Conservation (phyloP, 768 basidiomycete genomes). For the Goffeauzyma gilvescens region DNA sequence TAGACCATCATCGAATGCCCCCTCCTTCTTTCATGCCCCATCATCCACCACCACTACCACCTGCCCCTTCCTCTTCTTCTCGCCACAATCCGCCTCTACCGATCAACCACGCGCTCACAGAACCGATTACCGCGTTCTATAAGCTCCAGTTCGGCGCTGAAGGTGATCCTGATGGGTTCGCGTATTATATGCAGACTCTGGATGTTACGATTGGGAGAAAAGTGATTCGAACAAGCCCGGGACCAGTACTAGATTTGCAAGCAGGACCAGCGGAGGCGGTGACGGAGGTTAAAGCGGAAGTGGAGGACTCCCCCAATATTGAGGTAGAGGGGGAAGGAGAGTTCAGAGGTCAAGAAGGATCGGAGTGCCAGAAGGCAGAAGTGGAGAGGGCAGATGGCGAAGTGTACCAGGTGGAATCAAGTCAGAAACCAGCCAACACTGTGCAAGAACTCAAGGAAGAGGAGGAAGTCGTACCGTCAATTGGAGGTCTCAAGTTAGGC, state of each 20-base stretch:
- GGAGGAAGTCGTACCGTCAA: not conserved
- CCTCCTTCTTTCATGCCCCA: too few species aligned
- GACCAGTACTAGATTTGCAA: not conserved
- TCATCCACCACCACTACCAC: too few species aligned
- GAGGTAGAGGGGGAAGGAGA: not conserved
- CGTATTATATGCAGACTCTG: slow-evolving; percentile 92
- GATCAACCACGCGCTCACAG: slow-evolving; percentile 25
- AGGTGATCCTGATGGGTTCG: slow-evolving; percentile 40
- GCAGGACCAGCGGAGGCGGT: not conserved
- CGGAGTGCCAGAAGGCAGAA: too few species aligned
- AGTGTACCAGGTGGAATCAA: too few species aligned
- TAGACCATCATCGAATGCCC: too few species aligned
- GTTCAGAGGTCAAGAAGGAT: too few species aligned
- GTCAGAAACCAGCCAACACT: too few species aligned
- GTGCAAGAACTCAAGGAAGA: not conserved
- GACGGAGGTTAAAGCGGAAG: not conserved
- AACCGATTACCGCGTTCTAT: slow-evolving; percentile 30
- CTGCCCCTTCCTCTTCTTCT: too few species aligned
- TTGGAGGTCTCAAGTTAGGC: too few species aligned
- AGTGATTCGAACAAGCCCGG: slow-evolving; percentile 15
- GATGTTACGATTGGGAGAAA: slow-evolving; percentile 75
- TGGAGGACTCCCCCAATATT: not conserved
- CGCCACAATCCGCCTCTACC: slow-evolving; percentile 17
- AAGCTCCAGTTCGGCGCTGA: slow-evolving; percentile 24
- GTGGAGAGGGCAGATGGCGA: too few species aligned